Conservation (phyloP, 495 filamentous ascomycete species). For the Hypomontagnella monticulosa region DNA sequence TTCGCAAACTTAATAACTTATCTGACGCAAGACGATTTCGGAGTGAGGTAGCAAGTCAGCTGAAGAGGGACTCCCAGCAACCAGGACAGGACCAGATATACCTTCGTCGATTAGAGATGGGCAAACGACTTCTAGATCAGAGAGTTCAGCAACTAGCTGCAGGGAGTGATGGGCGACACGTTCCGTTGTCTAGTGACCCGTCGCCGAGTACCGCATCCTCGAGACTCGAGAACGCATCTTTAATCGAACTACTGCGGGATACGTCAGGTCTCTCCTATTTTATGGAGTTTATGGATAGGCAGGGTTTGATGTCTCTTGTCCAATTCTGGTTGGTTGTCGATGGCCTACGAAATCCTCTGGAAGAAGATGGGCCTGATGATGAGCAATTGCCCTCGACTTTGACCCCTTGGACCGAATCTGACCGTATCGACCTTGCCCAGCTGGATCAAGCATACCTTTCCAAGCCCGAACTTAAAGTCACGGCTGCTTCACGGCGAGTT, state of each 20-base stretch:
- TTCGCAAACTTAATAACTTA: slow-evolving; percentile 88
- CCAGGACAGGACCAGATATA: slow-evolving; percentile 85
- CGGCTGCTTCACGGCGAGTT: slow-evolving; percentile 69
- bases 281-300: slow-evolving; percentile 99
- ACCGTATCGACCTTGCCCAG: slow-evolving; percentile 85
- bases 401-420: slow-evolving; percentile 80
- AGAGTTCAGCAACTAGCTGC: slow-evolving; percentile 84
- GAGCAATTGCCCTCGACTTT: slow-evolving; percentile 68
- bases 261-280: slow-evolving; percentile 94
- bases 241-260: slow-evolving; percentile 85
- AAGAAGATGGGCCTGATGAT: slow-evolving; percentile 82
- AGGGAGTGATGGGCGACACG: slow-evolving; percentile 62
- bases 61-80: slow-evolving; percentile 83
- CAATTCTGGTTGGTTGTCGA: slow-evolving; percentile 99
- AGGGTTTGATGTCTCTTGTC: slow-evolving; percentile 83
- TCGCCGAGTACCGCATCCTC: slow-evolving; percentile 58
- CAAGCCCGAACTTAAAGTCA: slow-evolving; percentile 80
- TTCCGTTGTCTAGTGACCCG: slow-evolving; percentile 44
- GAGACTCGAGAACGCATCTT: slow-evolving; percentile 72
- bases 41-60: slow-evolving; percentile 90
- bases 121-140: slow-evolving; percentile 89
- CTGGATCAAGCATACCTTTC: slow-evolving; percentile 91
- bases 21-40: slow-evolving; percentile 92
- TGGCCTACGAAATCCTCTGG: slow-evolving; percentile 93
- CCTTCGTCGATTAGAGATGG: slow-evolving; percentile 86